phyloP scores from a whole-genome alignment of 345 rosid species.

The Citrus medica region DNA sequence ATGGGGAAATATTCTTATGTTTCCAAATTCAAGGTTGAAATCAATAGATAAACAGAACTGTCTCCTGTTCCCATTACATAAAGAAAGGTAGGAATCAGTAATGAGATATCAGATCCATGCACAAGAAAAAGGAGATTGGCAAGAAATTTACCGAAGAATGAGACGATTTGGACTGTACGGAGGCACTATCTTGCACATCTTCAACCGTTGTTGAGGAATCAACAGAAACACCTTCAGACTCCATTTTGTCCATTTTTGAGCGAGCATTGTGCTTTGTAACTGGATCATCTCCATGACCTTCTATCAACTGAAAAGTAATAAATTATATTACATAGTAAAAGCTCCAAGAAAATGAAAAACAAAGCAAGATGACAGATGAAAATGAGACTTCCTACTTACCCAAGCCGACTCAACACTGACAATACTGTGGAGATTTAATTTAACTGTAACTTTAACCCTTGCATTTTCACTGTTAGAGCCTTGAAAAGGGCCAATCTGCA shows the following conservation, averaged over 20 bases:
- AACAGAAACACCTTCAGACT: slow-evolving; percentile 17
- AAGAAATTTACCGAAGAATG: slow-evolving; percentile 32
- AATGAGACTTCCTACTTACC: slow-evolving; percentile 21
- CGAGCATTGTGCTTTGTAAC: slow-evolving; percentile 9
- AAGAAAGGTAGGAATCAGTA: neutral
- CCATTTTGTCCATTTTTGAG: slow-evolving; percentile 18
- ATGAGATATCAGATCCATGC: neutral
- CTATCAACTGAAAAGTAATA: slow-evolving; percentile 39
- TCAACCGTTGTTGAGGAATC: slow-evolving; percentile 19
- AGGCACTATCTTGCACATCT: slow-evolving; percentile 24
- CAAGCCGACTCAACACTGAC: slow-evolving; percentile 44
- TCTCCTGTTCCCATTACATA: neutral
- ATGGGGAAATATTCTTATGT: neutral
- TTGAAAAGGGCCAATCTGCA: slow-evolving; percentile 56
- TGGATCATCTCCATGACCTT: slow-evolving; percentile 27
- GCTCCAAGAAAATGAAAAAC: neutral
- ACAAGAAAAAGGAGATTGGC: neutral
- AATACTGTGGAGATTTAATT: slow-evolving; percentile 52
- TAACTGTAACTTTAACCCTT: slow-evolving; percentile 49
- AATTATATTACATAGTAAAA: neutral
- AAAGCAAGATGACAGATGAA: neutral
- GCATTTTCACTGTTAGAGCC: slow-evolving; percentile 30
- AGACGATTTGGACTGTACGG: slow-evolving; percentile 18
- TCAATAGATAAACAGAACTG: neutral
- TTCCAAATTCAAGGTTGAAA: slow-evolving; percentile 4